Conservation (phyloP, 306 rosid genomes). For the Prinsepia uniflora region DNA sequence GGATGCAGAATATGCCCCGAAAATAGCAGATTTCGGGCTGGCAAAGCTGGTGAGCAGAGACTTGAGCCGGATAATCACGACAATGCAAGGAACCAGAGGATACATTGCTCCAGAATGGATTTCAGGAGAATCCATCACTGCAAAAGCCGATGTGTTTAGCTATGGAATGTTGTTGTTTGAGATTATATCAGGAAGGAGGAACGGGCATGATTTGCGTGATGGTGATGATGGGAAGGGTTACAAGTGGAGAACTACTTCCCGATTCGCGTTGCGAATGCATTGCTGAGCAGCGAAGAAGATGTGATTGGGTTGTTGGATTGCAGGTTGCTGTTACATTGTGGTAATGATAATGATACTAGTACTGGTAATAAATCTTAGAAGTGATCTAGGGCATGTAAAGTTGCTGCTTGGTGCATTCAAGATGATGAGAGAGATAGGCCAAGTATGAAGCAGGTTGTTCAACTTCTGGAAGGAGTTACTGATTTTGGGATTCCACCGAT, state of each 20-base stretch:
- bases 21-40: slow-evolving; percentile 44
- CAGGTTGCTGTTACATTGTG: background rate
- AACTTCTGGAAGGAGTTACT: slow-evolving; percentile 26
- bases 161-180: slow-evolving; percentile 41
- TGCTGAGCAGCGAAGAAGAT: slow-evolving; percentile 21
- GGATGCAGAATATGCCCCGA: slow-evolving; percentile 30
- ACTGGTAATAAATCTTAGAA: no score
- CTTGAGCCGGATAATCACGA: slow-evolving; percentile 39
- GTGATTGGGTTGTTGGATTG: slow-evolving; percentile 24
- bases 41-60: slow-evolving; percentile 42
- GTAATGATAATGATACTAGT: no score
- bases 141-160: slow-evolving; percentile 49
- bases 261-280: slow-evolving; percentile 20
- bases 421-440: slow-evolving; percentile 35
- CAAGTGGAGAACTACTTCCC: slow-evolving; percentile 31
- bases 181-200: slow-evolving; percentile 37
- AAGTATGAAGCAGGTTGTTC: slow-evolving; percentile 33
- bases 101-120: slow-evolving; percentile 51
- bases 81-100: slow-evolving; percentile 52
- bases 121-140: slow-evolving; percentile 37
- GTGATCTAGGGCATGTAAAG: slow-evolving; percentile 36
- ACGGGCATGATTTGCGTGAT: slow-evolving; percentile 29
- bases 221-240: background rate
- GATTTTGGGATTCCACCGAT: slow-evolving; percentile 29
- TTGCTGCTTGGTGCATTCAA: slow-evolving; percentile 41